phyloP scores from a whole-genome alignment of 148 eudicot species.

The Limonium bicolor region DNA sequence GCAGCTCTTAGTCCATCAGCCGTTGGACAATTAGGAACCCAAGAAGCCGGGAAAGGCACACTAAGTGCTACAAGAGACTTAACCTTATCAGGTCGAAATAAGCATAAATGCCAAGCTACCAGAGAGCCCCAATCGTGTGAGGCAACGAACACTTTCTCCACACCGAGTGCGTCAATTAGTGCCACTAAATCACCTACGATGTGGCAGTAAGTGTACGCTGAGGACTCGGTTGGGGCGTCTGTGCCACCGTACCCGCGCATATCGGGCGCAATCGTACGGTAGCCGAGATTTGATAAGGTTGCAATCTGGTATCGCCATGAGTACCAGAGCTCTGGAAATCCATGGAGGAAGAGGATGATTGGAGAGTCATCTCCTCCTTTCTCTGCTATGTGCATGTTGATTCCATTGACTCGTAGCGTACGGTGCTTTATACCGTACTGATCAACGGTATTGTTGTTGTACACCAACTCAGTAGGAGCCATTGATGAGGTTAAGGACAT shows the following conservation, averaged over 20 bases:
- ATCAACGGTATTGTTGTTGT: too few species aligned
- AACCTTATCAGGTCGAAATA: slow-evolving; percentile 34
- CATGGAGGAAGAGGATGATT: slow-evolving; percentile 37
- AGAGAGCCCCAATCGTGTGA: slow-evolving; percentile 62
- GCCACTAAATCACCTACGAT: slow-evolving; percentile 39
- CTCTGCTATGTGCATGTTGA: slow-evolving; percentile 27
- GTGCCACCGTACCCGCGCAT: slow-evolving; percentile 56
- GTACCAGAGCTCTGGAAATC: slow-evolving; percentile 61
- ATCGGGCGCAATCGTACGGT: slow-evolving; percentile 50
- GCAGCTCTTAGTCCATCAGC: slow-evolving; percentile 14
- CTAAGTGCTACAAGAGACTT: slow-evolving; percentile 42
- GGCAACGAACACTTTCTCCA: slow-evolving; percentile 28
- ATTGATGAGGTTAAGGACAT: too few species aligned
- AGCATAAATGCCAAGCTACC: slow-evolving; percentile 40
- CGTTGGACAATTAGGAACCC: slow-evolving; percentile 19
- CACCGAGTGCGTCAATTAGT: slow-evolving; percentile 22
- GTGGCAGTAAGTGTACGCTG: slow-evolving; percentile 30
- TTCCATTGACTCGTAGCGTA: slow-evolving; percentile 9
- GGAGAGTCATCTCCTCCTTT: slow-evolving; percentile 33
- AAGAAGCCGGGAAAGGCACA: slow-evolving; percentile 22
- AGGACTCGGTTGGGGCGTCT: slow-evolving; percentile 23
- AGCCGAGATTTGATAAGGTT: slow-evolving; percentile 24
- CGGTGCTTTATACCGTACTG: slow-evolving; percentile 17
- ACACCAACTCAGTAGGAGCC: too few species aligned
- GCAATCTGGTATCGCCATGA: slow-evolving; percentile 50